phyloP scores from a whole-genome alignment of 352 stramenopile genomes.

The Blastocystis sp. region DNA sequence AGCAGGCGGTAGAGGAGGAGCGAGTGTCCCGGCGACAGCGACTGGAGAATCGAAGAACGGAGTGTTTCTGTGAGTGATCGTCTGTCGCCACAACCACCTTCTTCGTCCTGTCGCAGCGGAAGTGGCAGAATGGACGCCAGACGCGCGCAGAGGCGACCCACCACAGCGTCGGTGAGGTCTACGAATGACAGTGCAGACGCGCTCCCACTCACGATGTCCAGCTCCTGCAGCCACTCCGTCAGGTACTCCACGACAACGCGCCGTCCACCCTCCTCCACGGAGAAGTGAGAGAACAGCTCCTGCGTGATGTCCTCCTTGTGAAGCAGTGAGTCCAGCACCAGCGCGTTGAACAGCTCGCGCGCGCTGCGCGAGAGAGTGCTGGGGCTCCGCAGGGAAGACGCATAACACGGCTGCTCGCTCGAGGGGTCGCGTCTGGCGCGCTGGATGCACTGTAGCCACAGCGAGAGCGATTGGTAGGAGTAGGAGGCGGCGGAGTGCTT shows the following conservation, averaged over 20 bases:
- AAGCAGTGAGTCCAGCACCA: slow-evolving; percentile 10
- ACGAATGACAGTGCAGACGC: not conserved
- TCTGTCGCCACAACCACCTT: not conserved
- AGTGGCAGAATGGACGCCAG: not conserved
- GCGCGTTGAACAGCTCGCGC: not conserved
- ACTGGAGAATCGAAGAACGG: not conserved
- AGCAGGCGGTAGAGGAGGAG: slow-evolving; percentile 37
- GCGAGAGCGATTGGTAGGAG: not conserved
- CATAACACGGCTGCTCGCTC: too few relatives aligned
- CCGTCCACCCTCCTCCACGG: slow-evolving; percentile 26
- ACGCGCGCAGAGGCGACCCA: not conserved
- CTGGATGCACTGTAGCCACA: slow-evolving; percentile 67
- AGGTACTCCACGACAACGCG: not conserved
- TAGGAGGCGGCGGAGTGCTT: not conserved
- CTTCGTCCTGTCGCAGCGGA: not conserved
- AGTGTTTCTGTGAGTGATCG: not conserved
- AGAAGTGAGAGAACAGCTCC: slow-evolving; percentile 2
- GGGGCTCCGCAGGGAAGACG: not conserved
- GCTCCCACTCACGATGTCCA: not conserved
- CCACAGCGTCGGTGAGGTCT: slow-evolving; percentile 1
- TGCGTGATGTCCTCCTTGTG: not conserved
- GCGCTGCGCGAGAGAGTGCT: slow-evolving; percentile 1
- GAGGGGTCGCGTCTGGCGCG: not conserved
- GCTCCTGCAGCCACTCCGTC: slow-evolving; percentile 20
- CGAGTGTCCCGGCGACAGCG: not conserved